phyloP scores from a whole-genome alignment of 164 flowering plant species.

The Chimonanthus praecox region DNA sequence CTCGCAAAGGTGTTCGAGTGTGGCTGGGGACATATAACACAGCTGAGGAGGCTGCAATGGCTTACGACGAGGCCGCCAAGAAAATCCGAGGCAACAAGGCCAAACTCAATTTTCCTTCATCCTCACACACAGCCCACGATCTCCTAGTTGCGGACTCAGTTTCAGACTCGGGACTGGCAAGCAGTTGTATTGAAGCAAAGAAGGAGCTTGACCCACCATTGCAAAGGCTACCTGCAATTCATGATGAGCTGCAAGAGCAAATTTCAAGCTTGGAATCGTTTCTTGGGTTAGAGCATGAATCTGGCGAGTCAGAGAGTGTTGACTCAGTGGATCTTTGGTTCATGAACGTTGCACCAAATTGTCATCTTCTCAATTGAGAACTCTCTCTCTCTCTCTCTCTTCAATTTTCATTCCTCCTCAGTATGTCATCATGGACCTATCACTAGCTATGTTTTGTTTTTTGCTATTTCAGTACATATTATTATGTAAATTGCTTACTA shows the following conservation, averaged over 20 bases:
- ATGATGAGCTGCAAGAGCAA: constrained; percentile 22
- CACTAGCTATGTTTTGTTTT: too few species aligned
- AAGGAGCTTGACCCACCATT: constrained; percentile 2
- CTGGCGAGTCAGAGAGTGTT: neutral
- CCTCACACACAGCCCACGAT: constrained; percentile 20
- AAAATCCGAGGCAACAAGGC: constrained; percentile 67
- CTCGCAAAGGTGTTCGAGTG: constrained; percentile 46
- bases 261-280: constrained; percentile 52
- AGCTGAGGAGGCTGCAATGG: constrained; percentile 57
- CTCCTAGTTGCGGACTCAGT: constrained; percentile 11
- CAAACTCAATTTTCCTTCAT: constrained; percentile 46
- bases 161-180: neutral
- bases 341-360: constrained; percentile 16
- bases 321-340: constrained; percentile 34
- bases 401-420: neutral
- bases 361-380: constrained; percentile 2
- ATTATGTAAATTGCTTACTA: too few species aligned
- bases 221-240: neutral
- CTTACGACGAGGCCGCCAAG: constrained; percentile 58
- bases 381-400: neutral
- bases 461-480: too few species aligned
- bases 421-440: too few species aligned
- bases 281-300: constrained; percentile 35
- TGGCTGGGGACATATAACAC: constrained; percentile 71
- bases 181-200: neutral